Base-by-base conservation (phyloP, 768 basidiomycete species). In the Mycena sanguinolenta region DNA sequence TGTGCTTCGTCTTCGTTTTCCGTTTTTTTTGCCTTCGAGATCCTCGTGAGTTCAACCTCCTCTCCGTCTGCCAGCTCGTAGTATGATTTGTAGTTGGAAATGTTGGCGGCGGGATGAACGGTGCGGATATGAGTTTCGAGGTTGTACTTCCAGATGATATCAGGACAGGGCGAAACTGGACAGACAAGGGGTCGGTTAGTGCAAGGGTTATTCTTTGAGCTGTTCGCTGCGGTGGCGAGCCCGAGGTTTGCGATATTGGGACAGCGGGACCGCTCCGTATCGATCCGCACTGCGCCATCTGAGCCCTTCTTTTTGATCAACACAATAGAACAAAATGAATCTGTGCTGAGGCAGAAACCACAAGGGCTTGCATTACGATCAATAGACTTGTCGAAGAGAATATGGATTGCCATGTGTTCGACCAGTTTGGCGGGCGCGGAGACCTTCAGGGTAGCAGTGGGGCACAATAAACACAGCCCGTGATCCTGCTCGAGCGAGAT, bases 381-480 rank as follows among this genome's bases (percentile, higher is more conserved):
- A 16, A 54, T 28, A 4, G 12, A n/a, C 13, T 5, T 16, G 27
- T 63, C 52, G 23, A 63, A 63, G 8, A 63, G 38, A 1, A 63
- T 63, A 21, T 63, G 63, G 19, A 42, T 42, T 0, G 63, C 63
- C 63, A 63, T 63, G 38, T 63, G 63, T n/a, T 54, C 53, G 8
- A 63, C 52, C 0, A 63, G n/a, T 19, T 63, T 63, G 17, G 9
- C 1, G 1, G 63, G 32, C 17, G 52, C 17, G 2, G 27, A 9
- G 14, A 63, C 19, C 8, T n/a, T 63, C 34, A 63, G 21, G 19
- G 16, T 2, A 8, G 38, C 52, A 0, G 34, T 42, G 16, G 63
- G 63, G 27, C 63, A 63, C 10, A 38, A 27, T 0, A 16, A 9
- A 17, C 62, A 53, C 19, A 52, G 52, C 2, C 62, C 42, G 2